A percentile compares a stretch with the other conserved stretches of the same genome.
phyloP scores from a whole-genome alignment of 2,329 filamentous ascomycete species.

The Neoarthrinium moseri region DNA sequence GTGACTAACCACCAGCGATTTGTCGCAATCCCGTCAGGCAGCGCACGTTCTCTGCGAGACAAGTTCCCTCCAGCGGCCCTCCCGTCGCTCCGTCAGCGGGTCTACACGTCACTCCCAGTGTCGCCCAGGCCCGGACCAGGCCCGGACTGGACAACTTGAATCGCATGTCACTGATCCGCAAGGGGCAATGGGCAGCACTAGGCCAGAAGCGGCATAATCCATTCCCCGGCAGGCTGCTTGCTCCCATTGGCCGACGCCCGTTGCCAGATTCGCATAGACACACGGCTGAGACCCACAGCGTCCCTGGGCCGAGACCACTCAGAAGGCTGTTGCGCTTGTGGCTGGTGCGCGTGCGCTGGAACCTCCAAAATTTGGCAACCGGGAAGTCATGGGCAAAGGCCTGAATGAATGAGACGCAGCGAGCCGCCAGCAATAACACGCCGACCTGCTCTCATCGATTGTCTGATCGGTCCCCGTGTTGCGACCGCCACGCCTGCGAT shows the following conservation, averaged over 20 bases:
- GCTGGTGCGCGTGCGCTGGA: constrained; percentile 19
- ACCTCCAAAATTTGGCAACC: constrained; percentile 29
- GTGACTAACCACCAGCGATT: no score
- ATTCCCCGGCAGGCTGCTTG: constrained; percentile 5
- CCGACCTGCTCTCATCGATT: background rate
- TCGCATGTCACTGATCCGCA: constrained; percentile 5
- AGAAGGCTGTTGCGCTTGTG: constrained; percentile 12
- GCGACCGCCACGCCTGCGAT: background rate
- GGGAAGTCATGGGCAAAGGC: constrained; percentile 8
- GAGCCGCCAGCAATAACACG: constrained; percentile 8
- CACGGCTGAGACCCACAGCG: constrained; percentile 1
- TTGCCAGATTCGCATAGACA: constrained; percentile 17
- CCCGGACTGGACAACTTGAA: no score
- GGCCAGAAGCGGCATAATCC: constrained; percentile 7
- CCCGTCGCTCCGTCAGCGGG: no score
- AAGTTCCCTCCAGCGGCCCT: no score
- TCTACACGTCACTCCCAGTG: no score
- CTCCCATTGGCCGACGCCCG: constrained; percentile 22
- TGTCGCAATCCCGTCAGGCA: no score
- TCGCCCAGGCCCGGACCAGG: no score
- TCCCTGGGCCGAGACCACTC: constrained; percentile 4
- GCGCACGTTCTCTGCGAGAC: no score
- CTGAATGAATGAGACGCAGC: constrained; percentile 21
- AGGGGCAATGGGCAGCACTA: constrained; percentile 6
- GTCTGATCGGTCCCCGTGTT: background rate